These are phyloP conservation scores for Plasmodium gallinaceum DNA, from an alignment of 169 alveolate genomes.

Conservation along the genomic window DNA sequence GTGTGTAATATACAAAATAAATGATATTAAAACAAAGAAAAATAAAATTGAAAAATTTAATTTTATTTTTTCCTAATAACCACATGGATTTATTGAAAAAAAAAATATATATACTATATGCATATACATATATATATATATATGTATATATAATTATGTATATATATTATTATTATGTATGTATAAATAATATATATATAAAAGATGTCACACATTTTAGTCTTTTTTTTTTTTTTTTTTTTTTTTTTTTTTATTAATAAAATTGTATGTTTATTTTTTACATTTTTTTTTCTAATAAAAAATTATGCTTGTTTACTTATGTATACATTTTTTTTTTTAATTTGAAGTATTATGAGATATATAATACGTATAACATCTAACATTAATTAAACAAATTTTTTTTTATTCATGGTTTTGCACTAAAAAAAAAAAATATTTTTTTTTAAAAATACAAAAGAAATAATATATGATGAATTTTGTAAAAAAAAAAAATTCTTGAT, in stretches of 20 bases:
- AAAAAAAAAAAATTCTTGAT: conserved; percentile 23
- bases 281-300: not conserved
- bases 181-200: not conserved
- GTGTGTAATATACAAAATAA: too few species aligned
- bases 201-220: conserved; percentile 9
- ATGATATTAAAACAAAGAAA: not conserved
- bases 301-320: not conserved
- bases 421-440: conserved; percentile 18
- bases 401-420: conserved; percentile 24
- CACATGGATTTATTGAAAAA: not conserved
- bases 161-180: not conserved
- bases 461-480: conserved; percentile 9
- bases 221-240: conserved; percentile 18
- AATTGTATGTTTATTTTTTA: not conserved
- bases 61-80: not conserved
- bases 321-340: conserved; percentile 7
- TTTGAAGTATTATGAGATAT: not conserved
- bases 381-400: conserved; percentile 23
- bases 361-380: conserved; percentile 49
- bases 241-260: conserved; percentile 7
- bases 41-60: not conserved
- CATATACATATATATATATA: not conserved
- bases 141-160: not conserved
- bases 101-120: not conserved
- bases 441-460: conserved; percentile 18